Conservation (phyloP, 306 rosid genomes). For the Comarum palustre region DNA sequence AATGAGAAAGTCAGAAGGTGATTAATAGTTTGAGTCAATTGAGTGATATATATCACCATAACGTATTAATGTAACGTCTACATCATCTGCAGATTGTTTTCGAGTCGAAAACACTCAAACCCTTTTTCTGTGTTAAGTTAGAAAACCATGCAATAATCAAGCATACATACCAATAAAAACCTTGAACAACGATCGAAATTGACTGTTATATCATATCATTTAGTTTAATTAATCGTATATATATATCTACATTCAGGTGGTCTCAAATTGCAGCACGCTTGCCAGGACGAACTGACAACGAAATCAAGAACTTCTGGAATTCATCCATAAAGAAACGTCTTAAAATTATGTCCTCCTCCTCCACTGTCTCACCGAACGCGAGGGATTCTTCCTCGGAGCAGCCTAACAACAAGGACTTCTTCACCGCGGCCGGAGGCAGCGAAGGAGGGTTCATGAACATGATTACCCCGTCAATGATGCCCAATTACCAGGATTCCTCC, state of each 20-base stretch:
- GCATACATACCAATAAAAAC: conserved; percentile 4
- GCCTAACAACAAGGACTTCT: conserved; percentile 17
- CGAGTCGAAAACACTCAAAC: conserved; percentile 48
- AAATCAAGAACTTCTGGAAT: conserved; percentile 94
- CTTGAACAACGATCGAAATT: neutral
- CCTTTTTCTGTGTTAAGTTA: conserved; percentile 1
- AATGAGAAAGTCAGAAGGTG: neutral
- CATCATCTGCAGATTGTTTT: conserved; percentile 30
- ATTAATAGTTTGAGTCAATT: neutral
- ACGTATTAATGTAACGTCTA: conserved; percentile 5
- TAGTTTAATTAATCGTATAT: conserved; percentile 7
- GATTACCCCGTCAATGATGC: conserved; percentile 27
- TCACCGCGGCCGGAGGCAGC: neutral
- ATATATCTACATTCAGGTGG: conserved; percentile 49
- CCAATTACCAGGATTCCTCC: conserved; percentile 45
- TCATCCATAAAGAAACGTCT: conserved; percentile 89
- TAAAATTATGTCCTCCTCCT: conserved; percentile 47
- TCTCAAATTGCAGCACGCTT: conserved; percentile 93
- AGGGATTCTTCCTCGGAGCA: conserved; percentile 58
- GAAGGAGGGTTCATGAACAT: conserved; percentile 12
- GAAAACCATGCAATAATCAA: conserved; percentile 35
- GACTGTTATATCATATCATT: conserved; percentile 7
- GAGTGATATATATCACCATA: neutral
- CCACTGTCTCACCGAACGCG: conserved; percentile 51
- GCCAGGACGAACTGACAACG: conserved; percentile 91